These are phyloP conservation scores for Tuber borchii DNA, from an alignment of 495 filamentous ascomycete genomes.

Conservation along the genomic window DNA sequence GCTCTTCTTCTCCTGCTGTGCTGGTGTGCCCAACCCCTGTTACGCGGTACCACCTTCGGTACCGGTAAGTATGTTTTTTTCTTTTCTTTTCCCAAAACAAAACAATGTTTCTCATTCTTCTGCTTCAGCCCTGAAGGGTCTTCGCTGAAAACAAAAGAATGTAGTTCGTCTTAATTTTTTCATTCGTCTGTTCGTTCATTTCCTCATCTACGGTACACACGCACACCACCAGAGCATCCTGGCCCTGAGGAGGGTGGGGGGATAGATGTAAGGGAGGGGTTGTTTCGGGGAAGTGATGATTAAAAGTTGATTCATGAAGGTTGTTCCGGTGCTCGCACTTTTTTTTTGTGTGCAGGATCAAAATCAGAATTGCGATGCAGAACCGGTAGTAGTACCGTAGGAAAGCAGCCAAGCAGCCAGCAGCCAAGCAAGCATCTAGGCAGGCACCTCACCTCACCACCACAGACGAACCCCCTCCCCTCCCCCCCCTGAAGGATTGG, in stretches of 20 bases:
- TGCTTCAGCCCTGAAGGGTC: not conserved
- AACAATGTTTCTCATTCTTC: not conserved
- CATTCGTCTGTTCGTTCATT: not conserved
- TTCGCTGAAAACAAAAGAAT: not conserved
- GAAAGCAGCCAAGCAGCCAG: not conserved
- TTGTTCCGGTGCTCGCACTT: too few relatives aligned
- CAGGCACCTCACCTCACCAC: not conserved
- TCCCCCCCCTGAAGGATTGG: not conserved
- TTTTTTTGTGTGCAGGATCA: not conserved
- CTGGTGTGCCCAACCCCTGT: not conserved
- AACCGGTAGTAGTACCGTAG: not conserved
- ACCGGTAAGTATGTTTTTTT: not conserved
- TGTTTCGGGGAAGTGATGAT: not conserved
- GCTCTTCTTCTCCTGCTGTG: not conserved
- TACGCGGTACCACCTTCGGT: conserved; percentile 1
- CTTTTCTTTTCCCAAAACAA: not conserved
- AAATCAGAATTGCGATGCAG: not conserved
- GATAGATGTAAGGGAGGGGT: not conserved
- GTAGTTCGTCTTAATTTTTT: not conserved
- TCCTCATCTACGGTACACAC: not conserved
- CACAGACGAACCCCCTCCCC: not conserved
- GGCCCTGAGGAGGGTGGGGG: not conserved
- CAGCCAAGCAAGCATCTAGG: not conserved
- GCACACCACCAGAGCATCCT: not conserved
- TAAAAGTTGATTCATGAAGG: too few relatives aligned